Base-by-base conservation (phyloP, 2,329 filamentous ascomycete species). In the Cadophora luteo-olivacea region DNA sequence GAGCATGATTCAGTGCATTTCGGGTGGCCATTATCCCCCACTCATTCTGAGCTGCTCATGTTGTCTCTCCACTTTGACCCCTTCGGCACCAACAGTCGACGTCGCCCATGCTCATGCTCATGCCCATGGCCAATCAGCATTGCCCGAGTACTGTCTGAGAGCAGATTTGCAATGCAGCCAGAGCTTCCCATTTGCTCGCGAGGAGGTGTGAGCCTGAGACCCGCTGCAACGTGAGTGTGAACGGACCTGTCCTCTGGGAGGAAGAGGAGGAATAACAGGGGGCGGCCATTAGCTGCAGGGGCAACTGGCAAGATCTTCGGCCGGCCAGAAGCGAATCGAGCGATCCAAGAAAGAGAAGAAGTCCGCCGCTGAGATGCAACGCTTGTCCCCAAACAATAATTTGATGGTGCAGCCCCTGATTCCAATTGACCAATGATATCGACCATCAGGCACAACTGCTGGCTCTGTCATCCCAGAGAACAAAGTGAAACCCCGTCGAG, bases 341-440 rank as follows among this genome's bases (percentile, higher is more conserved):
- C 36, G 36, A 38, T 54, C 16, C 51, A 29, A 54, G 11, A 6
- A 45, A 45, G 41, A 45, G 41, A 19, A 14, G 41, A 19, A 49
- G n/a, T 49, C 45, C 45, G 45, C 45, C 45, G 45, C 45, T 49
- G 45, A 49, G 22, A 49, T 49, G 6, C n/a, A 49, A 49, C 51
- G 51, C 51, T 55, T 55, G 51, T 32, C 51, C 51, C 11, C 51
- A 29, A 29, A 55, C 51, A 32, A 29, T 33, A 22, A 22, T 49
- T 49, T 49, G 36, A n/a, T 58, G 33, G 32, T 58, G 33, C 55
- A 60, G 32, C 55, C 55, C 55, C 55, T 60, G 55, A 60, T 41
- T 32, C 6, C 6, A 60, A 60, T 60, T 60, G 55, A 14, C 55
- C 55, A 60, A 60, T 60, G 36, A 16, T 25, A 41, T 41, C 22